Evolutionary conservation across 192 early-diverging fungal genomes (phyloP).

Genomic region (Backusella luteola): DNA sequence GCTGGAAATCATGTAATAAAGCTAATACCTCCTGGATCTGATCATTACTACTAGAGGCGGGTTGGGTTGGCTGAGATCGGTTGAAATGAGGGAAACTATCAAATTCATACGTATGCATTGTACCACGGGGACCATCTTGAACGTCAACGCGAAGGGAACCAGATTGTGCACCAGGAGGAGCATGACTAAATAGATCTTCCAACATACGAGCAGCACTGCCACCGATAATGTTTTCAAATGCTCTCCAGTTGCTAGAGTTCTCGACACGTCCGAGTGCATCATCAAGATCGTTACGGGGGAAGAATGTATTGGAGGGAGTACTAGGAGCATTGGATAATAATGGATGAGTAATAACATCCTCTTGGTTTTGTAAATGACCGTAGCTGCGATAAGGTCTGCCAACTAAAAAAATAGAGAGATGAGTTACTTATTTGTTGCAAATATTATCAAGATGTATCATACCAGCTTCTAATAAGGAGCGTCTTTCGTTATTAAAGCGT

Average conservation of each 20-base stretch:
- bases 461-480: constrained; percentile 8
- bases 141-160: constrained; percentile 42
- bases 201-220: constrained; percentile 55
- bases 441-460: neutral
- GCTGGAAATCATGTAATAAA: constrained; percentile 68
- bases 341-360: constrained; percentile 64
- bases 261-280: constrained; percentile 24
- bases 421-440: neutral
- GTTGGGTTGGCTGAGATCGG: neutral
- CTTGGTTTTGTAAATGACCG: constrained; percentile 39
- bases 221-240: constrained; percentile 64
- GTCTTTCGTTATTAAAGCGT: constrained; percentile 15
- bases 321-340: constrained; percentile 51
- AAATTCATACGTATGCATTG: constrained; percentile 37
- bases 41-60: constrained; percentile 3
- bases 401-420: constrained; percentile 21
- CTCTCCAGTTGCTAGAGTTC: constrained; percentile 50
- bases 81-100: constrained; percentile 22
- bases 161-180: constrained; percentile 13
- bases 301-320: neutral
- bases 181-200: constrained; percentile 43
- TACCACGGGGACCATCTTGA: constrained; percentile 26
- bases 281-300: neutral
- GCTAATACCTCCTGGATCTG: constrained; percentile 42
- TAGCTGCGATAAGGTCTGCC: constrained; percentile 36